Evolutionary conservation across 2,329 filamentous ascomycete species (phyloP), one percentile per base, ranked within the genome.

Genomic region (Fusarium keratoplasticum): DNA sequence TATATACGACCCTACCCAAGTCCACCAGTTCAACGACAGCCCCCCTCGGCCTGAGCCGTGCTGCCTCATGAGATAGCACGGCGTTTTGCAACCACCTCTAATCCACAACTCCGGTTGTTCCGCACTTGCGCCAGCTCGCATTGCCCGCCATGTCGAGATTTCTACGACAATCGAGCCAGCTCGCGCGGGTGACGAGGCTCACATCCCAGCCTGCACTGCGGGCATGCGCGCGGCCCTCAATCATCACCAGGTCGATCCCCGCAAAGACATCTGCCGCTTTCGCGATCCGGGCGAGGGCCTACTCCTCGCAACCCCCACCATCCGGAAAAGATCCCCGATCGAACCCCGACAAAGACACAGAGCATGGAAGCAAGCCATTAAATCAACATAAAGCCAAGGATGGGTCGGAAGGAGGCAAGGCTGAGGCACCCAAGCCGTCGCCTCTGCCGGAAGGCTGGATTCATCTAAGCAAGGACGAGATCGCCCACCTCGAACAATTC

Each of bases 141-240:
- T 71, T 73, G 73, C 73, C 76, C 75, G 78, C 81, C 83, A 93
- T 93, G 92, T 91, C 90, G 82, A 89, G 89, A 79, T 86, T 92
- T 79, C 84, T 93, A 76, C 89, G 91, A 82, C 90, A 90, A 82
- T 88, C 91, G 82, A 89, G 90, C 85, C 89, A 90, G 82, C 84
- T 93, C 81, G 89, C 90, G 84, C 88, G 89, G 82, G 86, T 90
- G 80, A 89, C 89, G 68, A 88, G 88, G 82, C 84, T 88, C 76
- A 87, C 87, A 75, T 84, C 88, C 79, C 87, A 87, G 79, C 83
- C 85, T 77, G 83, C 87, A 70, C 82, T 88, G 64, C 86, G 87
- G 79, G 83, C 86, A 71, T 84, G 85, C 47, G 74, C 83, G 80
- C 84, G 80, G 31, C 73, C 80, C 14, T 77, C 83, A 27, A 71